Conservation (phyloP, 2,329 filamentous ascomycete species). For the Monosporascus ibericus region DNA sequence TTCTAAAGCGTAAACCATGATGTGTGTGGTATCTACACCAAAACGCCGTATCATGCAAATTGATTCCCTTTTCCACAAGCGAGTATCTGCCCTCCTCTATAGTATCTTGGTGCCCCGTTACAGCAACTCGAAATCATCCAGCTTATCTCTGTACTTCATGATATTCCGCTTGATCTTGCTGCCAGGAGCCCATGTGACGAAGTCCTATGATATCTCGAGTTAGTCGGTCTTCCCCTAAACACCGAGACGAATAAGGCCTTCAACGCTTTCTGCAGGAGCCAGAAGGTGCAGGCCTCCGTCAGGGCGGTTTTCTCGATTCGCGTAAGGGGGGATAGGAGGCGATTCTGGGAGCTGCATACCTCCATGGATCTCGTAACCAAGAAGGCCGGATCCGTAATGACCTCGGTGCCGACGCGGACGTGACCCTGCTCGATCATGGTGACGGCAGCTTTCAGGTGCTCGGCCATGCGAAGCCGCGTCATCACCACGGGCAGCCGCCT, state of each 20-base stretch:
- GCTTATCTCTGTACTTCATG: conserved; percentile 86
- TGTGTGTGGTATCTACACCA: conserved; percentile 4
- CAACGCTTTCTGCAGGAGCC: no score
- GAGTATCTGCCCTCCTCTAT: background rate
- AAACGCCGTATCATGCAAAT: conserved; percentile 16
- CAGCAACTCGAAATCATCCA: conserved; percentile 92
- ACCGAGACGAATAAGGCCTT: no score
- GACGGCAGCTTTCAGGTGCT: conserved; percentile 76
- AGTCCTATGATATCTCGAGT: conserved; percentile 47
- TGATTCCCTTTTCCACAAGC: background rate
- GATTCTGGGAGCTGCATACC: conserved; percentile 6
- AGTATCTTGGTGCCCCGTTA: conserved; percentile 28
- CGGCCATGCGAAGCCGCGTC: conserved; percentile 85
- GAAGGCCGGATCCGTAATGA: conserved; percentile 84
- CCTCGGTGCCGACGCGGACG: conserved; percentile 84
- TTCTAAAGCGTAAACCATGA: background rate
- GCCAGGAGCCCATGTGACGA: conserved; percentile 91
- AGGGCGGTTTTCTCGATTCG: no score
- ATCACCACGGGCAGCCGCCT: conserved; percentile 83
- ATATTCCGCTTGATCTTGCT: conserved; percentile 98
- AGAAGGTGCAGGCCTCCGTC: no score
- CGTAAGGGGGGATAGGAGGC: no score
- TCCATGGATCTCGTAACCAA: conserved; percentile 85
- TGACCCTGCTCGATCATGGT: conserved; percentile 93
- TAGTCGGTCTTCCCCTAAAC: no score